These are phyloP conservation scores for Penicillium sp. DNA, from an alignment of 2,329 filamentous ascomycete species.

Conservation along the genomic window DNA sequence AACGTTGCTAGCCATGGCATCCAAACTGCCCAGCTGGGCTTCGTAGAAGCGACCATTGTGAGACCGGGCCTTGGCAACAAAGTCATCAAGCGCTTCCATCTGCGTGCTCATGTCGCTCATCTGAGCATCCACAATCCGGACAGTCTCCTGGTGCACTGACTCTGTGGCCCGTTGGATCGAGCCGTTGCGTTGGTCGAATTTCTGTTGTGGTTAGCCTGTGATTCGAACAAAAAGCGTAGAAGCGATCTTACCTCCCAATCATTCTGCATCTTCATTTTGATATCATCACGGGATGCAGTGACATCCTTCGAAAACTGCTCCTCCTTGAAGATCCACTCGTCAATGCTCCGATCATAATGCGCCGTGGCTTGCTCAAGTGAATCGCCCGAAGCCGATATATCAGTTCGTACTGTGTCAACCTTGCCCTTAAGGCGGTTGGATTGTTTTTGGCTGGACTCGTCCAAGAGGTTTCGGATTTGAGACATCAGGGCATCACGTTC, in stretches of 20 bases:
- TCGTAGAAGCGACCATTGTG: constrained; percentile 81
- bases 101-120: constrained; percentile 85
- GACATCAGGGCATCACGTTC: constrained; percentile 75
- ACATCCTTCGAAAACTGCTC: constrained; percentile 72
- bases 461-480: constrained; percentile 79
- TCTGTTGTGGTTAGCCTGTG: constrained; percentile 49
- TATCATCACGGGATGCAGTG: constrained; percentile 70
- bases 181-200: constrained; percentile 77
- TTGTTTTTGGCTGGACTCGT: constrained; percentile 73
- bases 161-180: constrained; percentile 82
- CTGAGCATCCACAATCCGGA: constrained; percentile 87
- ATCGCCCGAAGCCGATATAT: constrained; percentile 67
- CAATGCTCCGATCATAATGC: constrained; percentile 72
- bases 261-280: constrained; percentile 81
- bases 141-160: constrained; percentile 86
- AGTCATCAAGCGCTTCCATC: constrained; percentile 87
- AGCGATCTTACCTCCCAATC: constrained; percentile 73
- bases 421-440: constrained; percentile 70
- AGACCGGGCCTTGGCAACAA: constrained; percentile 78
- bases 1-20: constrained; percentile 68
- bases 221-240: neutral
- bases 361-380: constrained; percentile 68
- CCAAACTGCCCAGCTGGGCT: constrained; percentile 69
- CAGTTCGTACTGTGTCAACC: constrained; percentile 65
- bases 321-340: constrained; percentile 73